These are phyloP conservation scores for Tremellales sp. DNA, from an alignment of 1,284 basidiomycete genomes.

Conservation along the genomic window DNA sequence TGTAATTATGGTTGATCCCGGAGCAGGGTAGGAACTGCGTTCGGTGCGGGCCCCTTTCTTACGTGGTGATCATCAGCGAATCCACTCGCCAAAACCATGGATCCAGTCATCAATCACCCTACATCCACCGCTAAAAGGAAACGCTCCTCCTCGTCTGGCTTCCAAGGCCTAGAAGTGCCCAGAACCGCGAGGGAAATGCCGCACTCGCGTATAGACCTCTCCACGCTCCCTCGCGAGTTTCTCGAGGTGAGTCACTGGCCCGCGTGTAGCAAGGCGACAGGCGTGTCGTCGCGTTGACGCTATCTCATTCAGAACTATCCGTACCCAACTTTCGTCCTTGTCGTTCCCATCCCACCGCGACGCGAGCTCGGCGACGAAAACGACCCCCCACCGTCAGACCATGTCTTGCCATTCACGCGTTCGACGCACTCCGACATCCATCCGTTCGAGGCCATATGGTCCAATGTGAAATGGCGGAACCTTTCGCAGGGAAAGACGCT, in stretches of 20 bases:
- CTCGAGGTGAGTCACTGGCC: conserved; percentile 27
- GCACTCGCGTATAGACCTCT: conserved; percentile 15
- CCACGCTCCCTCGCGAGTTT: conserved; percentile 26
- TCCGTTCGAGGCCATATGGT: conserved; percentile 32
- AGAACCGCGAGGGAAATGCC: conserved; percentile 1
- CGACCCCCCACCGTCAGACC: conserved; percentile 6
- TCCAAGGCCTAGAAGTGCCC: background rate
- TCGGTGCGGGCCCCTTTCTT: no score
- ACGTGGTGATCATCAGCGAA: no score
- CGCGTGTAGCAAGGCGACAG: no score
- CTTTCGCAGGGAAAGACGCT: conserved; percentile 20
- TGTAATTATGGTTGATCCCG: no score
- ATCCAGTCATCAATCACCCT: no score
- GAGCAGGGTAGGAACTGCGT: no score
- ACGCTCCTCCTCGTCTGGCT: no score
- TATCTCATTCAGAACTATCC: conserved; percentile 31
- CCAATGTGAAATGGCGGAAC: conserved; percentile 30
- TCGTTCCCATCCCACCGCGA: conserved; percentile 26
- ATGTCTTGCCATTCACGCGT: conserved; percentile 22
- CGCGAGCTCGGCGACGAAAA: conserved; percentile 11
- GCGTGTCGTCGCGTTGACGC: no score
- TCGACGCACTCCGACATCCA: conserved; percentile 15
- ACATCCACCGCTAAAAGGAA: no score
- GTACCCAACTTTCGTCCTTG: conserved; percentile 39
- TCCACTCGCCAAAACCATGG: no score